These are phyloP conservation scores for Heliamphora pulchella DNA, from an alignment of 179 eudicot species.

Conservation along the genomic window DNA sequence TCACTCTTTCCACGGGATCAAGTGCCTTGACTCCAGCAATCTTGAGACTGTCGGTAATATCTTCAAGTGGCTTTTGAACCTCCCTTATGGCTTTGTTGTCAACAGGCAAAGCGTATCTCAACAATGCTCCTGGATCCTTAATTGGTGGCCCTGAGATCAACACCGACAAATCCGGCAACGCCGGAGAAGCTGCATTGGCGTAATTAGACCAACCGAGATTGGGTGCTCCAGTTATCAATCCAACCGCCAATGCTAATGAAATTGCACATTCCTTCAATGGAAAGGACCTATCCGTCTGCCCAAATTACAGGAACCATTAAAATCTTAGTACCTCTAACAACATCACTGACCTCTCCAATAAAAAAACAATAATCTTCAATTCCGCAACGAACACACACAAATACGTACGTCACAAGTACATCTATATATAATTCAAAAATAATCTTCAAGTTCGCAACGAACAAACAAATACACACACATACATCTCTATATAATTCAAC, in stretches of 20 bases:
- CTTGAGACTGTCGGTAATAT: slow-evolving; percentile 87
- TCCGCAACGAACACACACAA: background rate
- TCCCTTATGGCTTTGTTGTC: slow-evolving; percentile 90
- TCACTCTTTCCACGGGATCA: slow-evolving; percentile 86
- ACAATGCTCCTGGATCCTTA: slow-evolving; percentile 82
- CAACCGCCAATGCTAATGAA: slow-evolving; percentile 71
- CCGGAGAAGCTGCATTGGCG: slow-evolving; percentile 55
- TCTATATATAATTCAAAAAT: no score
- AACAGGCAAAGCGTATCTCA: slow-evolving; percentile 83
- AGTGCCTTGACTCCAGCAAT: slow-evolving; percentile 78
- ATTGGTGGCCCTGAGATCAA: slow-evolving; percentile 95
- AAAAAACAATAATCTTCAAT: background rate
- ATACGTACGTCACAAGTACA: no score
- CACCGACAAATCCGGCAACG: slow-evolving; percentile 69
- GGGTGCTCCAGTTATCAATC: slow-evolving; percentile 62
- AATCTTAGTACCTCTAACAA: background rate
- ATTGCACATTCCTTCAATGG: slow-evolving; percentile 66
- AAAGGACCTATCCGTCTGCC: slow-evolving; percentile 44
- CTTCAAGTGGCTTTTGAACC: slow-evolving; percentile 95
- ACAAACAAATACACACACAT: background rate
- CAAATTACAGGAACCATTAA: background rate
- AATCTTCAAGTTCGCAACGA: no score
- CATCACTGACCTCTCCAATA: background rate
- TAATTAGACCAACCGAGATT: slow-evolving; percentile 31
- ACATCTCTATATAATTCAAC: no score